Evolutionary conservation across 2,329 filamentous ascomycete genomes (phyloP), one percentile per base, ranked within the genome.

Genomic region (Nemania abortiva): DNA sequence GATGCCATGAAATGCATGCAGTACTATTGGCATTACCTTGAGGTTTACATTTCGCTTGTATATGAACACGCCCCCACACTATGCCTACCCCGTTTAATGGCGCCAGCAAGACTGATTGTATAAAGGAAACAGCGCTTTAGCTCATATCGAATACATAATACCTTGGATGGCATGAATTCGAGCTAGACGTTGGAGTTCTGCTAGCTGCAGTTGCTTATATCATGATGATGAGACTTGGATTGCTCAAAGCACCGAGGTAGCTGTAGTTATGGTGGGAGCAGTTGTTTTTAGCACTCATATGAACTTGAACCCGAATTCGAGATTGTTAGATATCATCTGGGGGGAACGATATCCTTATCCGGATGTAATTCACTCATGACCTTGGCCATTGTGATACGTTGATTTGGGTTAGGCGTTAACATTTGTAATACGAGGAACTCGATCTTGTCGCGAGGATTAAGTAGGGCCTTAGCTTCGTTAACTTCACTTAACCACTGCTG

Each of bases 401-500:
- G 82, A 61, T 78, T 78, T 10, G 83, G 86, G 63, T 86, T 84
- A 3, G 86, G 84, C 6, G 81, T 81, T 67, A 89, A 73, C 87
- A 89, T 89, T 42, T 87, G 84, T 65, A 79, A 79, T 18, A 88
- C 82, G 10, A 89, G 76, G 18, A 82, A 78, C 77, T 89, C 87
- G 45, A 89, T 77, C 56, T 80, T 80, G 74, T 89, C 85, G 27
- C 80, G 79, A 6, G 75, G 69, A 74, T 85, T 82, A 2, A 89
- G 82, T 47, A 75, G 80, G 66, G 81, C 79, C 70, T 84, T 81
- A 20, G 84, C 85, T 53, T 85, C 83, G 52, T 80, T 82, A 50
- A 89, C 81, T 77, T 89, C 87, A 47, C 76, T 79, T 53, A 89
- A 81, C 87, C 87, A 89, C 65, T 82, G 81, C 64, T 85, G 83